phyloP scores from a whole-genome alignment of 75 land plant species.

The Selaginella moellendorffii region DNA sequence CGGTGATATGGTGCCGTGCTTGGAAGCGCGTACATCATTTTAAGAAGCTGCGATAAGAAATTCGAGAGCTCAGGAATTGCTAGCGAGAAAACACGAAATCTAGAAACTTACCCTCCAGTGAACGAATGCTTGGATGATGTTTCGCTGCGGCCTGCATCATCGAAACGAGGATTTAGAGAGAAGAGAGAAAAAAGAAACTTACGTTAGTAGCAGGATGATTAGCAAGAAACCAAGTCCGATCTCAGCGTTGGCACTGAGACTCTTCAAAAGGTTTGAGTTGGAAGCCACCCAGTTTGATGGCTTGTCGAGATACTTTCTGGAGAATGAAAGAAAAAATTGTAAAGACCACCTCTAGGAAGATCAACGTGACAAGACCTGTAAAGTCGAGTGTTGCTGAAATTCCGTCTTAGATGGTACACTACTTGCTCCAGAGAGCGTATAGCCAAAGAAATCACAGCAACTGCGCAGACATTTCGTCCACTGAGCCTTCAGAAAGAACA shows the following conservation, averaged over 20 bases:
- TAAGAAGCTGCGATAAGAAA: background rate
- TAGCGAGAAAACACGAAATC: background rate
- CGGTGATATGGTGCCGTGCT: background rate
- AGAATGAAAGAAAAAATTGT: background rate
- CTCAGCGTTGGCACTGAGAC: constrained; percentile 61
- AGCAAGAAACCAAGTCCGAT: constrained; percentile 69
- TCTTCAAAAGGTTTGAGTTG: constrained; percentile 51
- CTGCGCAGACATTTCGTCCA: constrained; percentile 33
- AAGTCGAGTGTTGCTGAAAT: constrained; percentile 51
- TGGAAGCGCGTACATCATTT: background rate
- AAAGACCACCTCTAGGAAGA: background rate
- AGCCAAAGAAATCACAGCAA: constrained; percentile 67
- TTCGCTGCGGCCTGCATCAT: constrained; percentile 69
- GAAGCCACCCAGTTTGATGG: constrained; percentile 61
- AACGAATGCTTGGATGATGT: constrained; percentile 63
- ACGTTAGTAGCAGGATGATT: constrained; percentile 63
- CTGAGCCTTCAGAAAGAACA: background rate
- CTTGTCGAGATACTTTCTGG: constrained; percentile 67
- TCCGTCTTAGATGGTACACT: constrained; percentile 56
- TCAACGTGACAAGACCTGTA: constrained; percentile 39
- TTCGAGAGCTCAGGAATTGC: background rate
- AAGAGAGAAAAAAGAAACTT: constrained; percentile 10
- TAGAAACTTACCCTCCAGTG: constrained; percentile 62
- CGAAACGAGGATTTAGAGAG: background rate
- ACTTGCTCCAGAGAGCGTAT: constrained; percentile 63